Base-by-base conservation (phyloP, 805 yeast genomes). In the Starmerella geochares region DNA sequence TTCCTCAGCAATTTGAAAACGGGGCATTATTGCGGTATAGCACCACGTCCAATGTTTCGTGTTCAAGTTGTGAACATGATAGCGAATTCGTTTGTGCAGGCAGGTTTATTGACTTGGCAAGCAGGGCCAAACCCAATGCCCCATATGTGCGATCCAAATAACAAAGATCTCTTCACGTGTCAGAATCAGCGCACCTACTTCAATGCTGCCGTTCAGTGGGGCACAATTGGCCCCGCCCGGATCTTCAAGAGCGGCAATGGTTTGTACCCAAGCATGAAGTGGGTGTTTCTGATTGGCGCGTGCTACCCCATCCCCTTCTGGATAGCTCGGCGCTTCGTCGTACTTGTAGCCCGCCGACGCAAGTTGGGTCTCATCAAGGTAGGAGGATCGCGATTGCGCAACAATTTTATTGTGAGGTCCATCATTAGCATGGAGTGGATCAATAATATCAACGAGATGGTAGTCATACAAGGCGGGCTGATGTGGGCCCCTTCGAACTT, bases 1-100 rank as follows among this genome's bases (percentile, higher is more conserved):
- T 25, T 25, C 28, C 72, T 78, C 42, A 74, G 73, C 62, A 76
- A 76, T 57, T 65, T 65, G 51, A 76, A 76, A 54, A 65, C 71
- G 67, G 78, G 74, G 0, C 83, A 78, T 61, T 79, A 79, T 59
- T 63, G 75, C 23, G 76, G 75, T 53, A 64, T 79, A 23, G 77
- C 82, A 1, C 83, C 83, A 10, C 66, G 75, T 57, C 74, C 82
- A 0, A 63, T 77, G 29, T 79, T 78, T 66, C 69, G 77, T 55
- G 73, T 68, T 36, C 77, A 64, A 56, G 58, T 67, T 49, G 56
- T 62, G 40, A 68, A 60, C 4, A 55, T 60, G 8, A 37, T 60
- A 20, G 43, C 55, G 32, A 56, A 56, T 21, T 52, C 59, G 16
- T 55, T 62, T 21, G 58, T 60, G 2, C 56, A 60, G 28, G 49